Conservation (phyloP, 176 grass and related monocot species). For the Oryza nivara region DNA sequence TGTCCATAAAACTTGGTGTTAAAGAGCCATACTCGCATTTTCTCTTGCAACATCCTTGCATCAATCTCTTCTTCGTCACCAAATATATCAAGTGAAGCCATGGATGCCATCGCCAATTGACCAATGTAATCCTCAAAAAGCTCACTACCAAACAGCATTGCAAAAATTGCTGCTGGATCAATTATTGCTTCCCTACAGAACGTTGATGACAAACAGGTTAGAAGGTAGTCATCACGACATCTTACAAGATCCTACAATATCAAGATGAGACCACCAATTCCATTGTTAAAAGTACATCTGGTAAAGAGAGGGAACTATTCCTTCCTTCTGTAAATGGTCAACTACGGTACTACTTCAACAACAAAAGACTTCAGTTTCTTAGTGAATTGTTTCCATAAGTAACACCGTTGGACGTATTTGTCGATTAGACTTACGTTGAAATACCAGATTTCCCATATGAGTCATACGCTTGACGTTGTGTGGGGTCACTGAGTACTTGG, state of each 20-base stretch:
- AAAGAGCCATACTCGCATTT: constrained; percentile 57
- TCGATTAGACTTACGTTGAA: constrained; percentile 59
- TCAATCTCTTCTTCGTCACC: constrained; percentile 58
- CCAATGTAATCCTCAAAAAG: constrained; percentile 88
- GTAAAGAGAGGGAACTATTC: constrained; percentile 44
- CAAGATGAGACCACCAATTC: constrained; percentile 29
- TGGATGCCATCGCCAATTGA: constrained; percentile 74
- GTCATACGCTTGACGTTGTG: constrained; percentile 67
- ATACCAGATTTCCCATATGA: constrained; percentile 75
- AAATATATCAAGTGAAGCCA: constrained; percentile 60
- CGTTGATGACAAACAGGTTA: constrained; percentile 39
- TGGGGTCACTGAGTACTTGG: constrained; percentile 77
- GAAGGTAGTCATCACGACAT: not conserved
- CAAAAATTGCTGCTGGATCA: constrained; percentile 86
- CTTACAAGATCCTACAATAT: constrained; percentile 16
- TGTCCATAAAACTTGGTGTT: constrained; percentile 13
- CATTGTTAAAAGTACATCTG: constrained; percentile 50
- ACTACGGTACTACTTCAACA: not conserved
- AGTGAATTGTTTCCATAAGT: not conserved
- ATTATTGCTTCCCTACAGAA: constrained; percentile 73
- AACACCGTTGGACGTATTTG: not conserved
- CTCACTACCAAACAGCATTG: constrained; percentile 85
- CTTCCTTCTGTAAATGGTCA: constrained; percentile 49
- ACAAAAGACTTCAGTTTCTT: not conserved
- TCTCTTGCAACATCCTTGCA: constrained; percentile 66